Conservation (phyloP, 192 early-diverging fungal genomes). For the Coemansia sp. region DNA sequence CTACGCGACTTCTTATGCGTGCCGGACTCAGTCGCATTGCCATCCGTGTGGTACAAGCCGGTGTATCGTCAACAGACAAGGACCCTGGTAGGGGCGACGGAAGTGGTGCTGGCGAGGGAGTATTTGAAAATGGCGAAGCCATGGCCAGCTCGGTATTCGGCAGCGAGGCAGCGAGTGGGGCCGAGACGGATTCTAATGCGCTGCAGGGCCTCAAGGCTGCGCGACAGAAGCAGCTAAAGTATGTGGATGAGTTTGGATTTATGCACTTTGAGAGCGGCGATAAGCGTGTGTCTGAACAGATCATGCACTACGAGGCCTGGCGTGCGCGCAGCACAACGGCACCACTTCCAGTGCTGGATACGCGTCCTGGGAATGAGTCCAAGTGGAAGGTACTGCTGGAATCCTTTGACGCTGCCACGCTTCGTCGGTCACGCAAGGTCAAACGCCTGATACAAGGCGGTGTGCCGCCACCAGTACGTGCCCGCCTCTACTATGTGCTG, state of each 20-base stretch:
- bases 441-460: conserved; percentile 52
- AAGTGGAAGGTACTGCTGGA: conserved; percentile 41
- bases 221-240: conserved; percentile 49
- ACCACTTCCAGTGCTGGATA: conserved; percentile 4
- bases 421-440: conserved; percentile 50
- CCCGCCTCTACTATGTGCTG: conserved; percentile 40
- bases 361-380: conserved; percentile 23
- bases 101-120: background rate
- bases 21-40: conserved; percentile 51
- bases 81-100: background rate
- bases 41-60: conserved; percentile 37
- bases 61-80: background rate
- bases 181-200: conserved; percentile 39
- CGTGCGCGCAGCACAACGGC: conserved; percentile 6
- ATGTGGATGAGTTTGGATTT: conserved; percentile 41
- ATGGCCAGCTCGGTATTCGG: conserved; percentile 28
- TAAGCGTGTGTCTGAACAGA: conserved; percentile 22
- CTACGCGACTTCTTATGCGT: conserved; percentile 50
- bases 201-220: conserved; percentile 34
- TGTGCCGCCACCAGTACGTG: conserved; percentile 28
- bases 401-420: conserved; percentile 31
- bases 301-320: conserved; percentile 38
- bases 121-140: conserved; percentile 18
- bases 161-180: conserved; percentile 18
- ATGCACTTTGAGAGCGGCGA: conserved; percentile 44